These are phyloP conservation scores for Bothriochloa decipiens DNA, from an alignment of 176 grass and related monocot species.

Conservation along the genomic window DNA sequence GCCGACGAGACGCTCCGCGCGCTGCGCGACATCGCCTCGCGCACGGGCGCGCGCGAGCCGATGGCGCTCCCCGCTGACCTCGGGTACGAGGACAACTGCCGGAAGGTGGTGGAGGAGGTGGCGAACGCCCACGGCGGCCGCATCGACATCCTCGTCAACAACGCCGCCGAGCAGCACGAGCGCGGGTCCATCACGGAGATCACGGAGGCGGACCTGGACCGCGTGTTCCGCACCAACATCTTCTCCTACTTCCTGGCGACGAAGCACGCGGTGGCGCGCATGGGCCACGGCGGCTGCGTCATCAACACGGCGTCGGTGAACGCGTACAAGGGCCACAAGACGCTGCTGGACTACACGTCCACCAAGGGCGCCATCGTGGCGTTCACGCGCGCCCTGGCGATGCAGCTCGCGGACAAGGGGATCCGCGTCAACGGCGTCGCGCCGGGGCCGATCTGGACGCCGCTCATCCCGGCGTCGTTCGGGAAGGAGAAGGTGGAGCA, in stretches of 20 bases:
- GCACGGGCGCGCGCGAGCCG: slow-evolving; percentile 44
- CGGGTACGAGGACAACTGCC: slow-evolving; percentile 76
- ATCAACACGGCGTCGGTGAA: slow-evolving; percentile 88
- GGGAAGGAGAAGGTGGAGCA: slow-evolving; percentile 50
- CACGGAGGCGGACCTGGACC: slow-evolving; percentile 63
- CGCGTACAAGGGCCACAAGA: slow-evolving; percentile 84
- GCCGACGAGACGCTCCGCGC: slow-evolving; percentile 63
- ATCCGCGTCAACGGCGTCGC: slow-evolving; percentile 75
- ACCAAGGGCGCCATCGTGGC: slow-evolving; percentile 79
- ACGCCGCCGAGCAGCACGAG: slow-evolving; percentile 73
- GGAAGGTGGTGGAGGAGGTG: slow-evolving; percentile 61
- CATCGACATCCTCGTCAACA: slow-evolving; percentile 83
- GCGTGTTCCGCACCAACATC: slow-evolving; percentile 82
- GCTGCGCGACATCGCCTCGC: slow-evolving; percentile 48
- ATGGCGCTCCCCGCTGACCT: slow-evolving; percentile 65
- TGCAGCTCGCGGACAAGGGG: slow-evolving; percentile 59
- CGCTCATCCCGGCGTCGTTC: slow-evolving; percentile 71
- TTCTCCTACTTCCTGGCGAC: slow-evolving; percentile 62
- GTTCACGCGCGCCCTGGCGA: slow-evolving; percentile 63
- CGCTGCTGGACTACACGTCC: slow-evolving; percentile 90
- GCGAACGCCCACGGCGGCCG: slow-evolving; percentile 43
- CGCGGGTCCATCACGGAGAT: slow-evolving; percentile 20
- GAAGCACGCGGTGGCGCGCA: slow-evolving; percentile 61
- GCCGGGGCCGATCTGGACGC: slow-evolving; percentile 79
- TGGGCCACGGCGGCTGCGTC: slow-evolving; percentile 50